phyloP scores from a whole-genome alignment of 2,329 filamentous ascomycete genomes.

The Penicillium freii region DNA sequence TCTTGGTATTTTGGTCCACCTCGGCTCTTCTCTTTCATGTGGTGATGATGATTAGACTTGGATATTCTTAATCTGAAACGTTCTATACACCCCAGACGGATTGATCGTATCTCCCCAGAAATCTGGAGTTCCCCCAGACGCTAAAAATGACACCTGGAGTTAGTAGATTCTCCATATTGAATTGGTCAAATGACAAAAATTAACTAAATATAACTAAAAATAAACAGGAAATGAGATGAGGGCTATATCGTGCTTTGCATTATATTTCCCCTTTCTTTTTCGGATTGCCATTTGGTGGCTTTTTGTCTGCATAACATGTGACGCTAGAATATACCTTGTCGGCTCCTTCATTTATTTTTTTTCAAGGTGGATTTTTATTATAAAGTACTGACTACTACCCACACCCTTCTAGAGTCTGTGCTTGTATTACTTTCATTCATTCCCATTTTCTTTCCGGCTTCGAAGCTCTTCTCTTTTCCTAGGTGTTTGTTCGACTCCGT shows the following conservation, averaged over 20 bases:
- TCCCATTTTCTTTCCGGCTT: background rate
- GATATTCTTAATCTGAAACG: background rate
- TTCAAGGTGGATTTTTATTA: background rate
- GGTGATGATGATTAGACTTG: background rate
- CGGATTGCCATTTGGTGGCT: background rate
- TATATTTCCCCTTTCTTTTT: background rate
- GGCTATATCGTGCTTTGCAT: background rate
- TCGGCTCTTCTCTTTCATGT: conserved; percentile 6
- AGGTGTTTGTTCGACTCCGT: background rate
- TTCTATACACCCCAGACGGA: background rate
- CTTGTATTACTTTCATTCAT: background rate
- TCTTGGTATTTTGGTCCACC: background rate
- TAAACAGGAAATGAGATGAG: background rate
- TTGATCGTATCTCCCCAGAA: background rate
- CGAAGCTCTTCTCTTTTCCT: background rate
- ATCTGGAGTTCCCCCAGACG: conserved; percentile 4
- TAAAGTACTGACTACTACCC: conserved; percentile 1
- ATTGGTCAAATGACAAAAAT: background rate
- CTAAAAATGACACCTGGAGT: background rate
- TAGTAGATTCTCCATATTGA: background rate
- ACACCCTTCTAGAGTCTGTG: background rate
- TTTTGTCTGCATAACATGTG: background rate
- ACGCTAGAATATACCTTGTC: background rate
- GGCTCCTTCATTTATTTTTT: background rate
- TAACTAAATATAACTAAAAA: background rate